Conservation (phyloP, 441 rosid genomes). For the Flueggea neowawraea region DNA sequence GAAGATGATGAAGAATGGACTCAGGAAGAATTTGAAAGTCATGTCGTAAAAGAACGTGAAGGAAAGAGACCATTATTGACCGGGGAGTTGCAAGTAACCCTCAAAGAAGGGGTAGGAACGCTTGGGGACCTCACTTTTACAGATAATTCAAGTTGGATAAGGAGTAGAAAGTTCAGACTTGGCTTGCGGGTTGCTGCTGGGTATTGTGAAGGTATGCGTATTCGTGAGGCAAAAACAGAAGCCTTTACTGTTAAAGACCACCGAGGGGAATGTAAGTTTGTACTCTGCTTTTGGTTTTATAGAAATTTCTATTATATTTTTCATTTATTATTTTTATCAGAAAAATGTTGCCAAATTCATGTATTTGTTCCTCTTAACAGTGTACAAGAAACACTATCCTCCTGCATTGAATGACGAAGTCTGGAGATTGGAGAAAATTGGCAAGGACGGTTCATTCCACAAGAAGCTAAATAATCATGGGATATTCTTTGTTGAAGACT, state of each 20-base stretch:
- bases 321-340: background rate
- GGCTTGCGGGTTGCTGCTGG: conserved; percentile 83
- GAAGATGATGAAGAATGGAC: conserved; percentile 97
- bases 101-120: conserved; percentile 98
- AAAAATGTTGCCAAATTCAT: background rate
- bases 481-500: conserved; percentile 74
- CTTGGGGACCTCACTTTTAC: conserved; percentile 91
- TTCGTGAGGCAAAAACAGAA: conserved; percentile 98
- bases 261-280: conserved; percentile 85
- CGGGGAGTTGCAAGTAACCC: conserved; percentile 84
- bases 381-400: conserved; percentile 99
- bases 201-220: conserved; percentile 66
- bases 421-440: conserved; percentile 99
- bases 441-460: conserved; percentile 99
- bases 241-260: conserved; percentile 98
- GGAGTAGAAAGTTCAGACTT: conserved; percentile 95
- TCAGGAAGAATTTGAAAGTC: conserved; percentile 90
- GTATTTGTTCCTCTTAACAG: conserved; percentile 30
- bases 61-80: conserved; percentile 96
- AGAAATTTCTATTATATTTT: too few relatives aligned
- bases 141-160: conserved; percentile 99
- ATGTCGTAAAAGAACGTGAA: conserved; percentile 93
- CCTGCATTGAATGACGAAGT: conserved; percentile 89
- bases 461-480: conserved; percentile 52
- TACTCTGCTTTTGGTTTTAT: conserved; percentile 9